Evolutionary conservation across 1,139 yeast genomes (phyloP), one percentile per base, ranked within the genome.

Genomic region (Arxiozyma slooffiae): DNA sequence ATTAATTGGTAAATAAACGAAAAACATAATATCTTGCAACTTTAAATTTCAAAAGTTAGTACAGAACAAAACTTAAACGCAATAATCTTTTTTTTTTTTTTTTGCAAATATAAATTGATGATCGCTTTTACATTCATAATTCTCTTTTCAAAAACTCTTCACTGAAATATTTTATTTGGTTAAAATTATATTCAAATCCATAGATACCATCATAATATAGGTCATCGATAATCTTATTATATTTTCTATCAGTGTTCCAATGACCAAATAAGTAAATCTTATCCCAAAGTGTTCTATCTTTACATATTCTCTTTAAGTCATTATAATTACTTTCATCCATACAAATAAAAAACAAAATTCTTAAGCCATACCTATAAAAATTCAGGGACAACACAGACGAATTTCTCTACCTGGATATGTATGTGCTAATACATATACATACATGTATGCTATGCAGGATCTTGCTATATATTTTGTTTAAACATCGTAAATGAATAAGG

Each of bases 201-300:
- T 79, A 76, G 34, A 70, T 71, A 0, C 95, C 96, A 3, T 97
- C 97, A 60, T 89, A 90, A 68, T 90, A 90, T 1, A 97, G 97
- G 66, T 90, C 97, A 49, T 80, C 85, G 7, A 90, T 92, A 38
- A 85, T 77, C 46, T 68, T 72, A 24, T 74, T 74, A 57, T 75
- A 79, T 41, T 70, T 64, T 8, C 67, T 59, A 58, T 78, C 80
- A 1, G 79, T 77, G 54, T 79, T 75, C 82, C 73, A 89, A 26
- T 83, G 79, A 0, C 97, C 97, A 71, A 89, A 89, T 52, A 89
- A 68, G 57, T 69, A 72, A 16, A 85, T 75, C 43, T 69, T 68
- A 41, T 42, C 18, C 23, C 44, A 46, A 20, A 67, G 74, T 37
- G 77, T 66, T 37, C 50, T 57, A 41, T 74, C 68, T 1, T 96